phyloP scores from a whole-genome alignment of 164 flowering plant species.

The Cinnamomum chago region DNA sequence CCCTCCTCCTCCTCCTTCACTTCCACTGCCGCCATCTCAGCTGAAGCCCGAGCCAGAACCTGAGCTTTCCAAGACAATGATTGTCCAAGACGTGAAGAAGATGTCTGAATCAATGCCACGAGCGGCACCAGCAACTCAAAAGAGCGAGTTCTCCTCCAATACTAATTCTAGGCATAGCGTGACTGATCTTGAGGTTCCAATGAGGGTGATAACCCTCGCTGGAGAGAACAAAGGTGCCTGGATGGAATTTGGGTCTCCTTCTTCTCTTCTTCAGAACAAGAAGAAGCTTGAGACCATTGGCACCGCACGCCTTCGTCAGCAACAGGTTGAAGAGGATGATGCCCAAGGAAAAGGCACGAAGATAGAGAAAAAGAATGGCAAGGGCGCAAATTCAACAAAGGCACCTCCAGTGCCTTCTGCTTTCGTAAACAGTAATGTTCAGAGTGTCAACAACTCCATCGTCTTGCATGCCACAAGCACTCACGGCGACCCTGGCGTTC shows the following conservation, averaged over 20 bases:
- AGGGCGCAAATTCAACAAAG: slow-evolving; percentile 12
- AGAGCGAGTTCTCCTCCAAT: background rate
- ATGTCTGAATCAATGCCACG: background rate
- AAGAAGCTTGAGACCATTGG: slow-evolving; percentile 11
- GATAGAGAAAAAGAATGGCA: slow-evolving; percentile 10
- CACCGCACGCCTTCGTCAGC: background rate
- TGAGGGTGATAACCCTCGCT: slow-evolving; percentile 55
- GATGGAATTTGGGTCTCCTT: slow-evolving; percentile 52
- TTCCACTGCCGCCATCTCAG: slow-evolving; percentile 34
- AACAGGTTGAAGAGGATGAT: slow-evolving; percentile 11
- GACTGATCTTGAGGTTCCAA: slow-evolving; percentile 13
- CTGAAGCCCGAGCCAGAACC: slow-evolving; percentile 12
- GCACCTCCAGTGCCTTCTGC: slow-evolving; percentile 30
- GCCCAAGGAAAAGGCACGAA: slow-evolving; percentile 10
- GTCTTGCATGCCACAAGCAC: slow-evolving; percentile 30
- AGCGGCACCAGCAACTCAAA: background rate
- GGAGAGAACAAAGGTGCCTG: slow-evolving; percentile 86
- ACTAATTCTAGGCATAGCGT: slow-evolving; percentile 14
- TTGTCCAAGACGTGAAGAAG: slow-evolving; percentile 29
- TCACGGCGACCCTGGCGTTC: slow-evolving; percentile 64
- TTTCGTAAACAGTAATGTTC: slow-evolving; percentile 69
- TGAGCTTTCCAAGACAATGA: slow-evolving; percentile 25
- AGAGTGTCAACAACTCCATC: slow-evolving; percentile 61
- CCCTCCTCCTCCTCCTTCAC: slow-evolving; percentile 5
- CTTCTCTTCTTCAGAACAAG: slow-evolving; percentile 14